A percentile compares a stretch with the other conserved stretches of the same genome.
These are phyloP conservation scores for Pythium scleroteichum DNA, from an alignment of 352 stramenopile species.

Conservation along the genomic window DNA sequence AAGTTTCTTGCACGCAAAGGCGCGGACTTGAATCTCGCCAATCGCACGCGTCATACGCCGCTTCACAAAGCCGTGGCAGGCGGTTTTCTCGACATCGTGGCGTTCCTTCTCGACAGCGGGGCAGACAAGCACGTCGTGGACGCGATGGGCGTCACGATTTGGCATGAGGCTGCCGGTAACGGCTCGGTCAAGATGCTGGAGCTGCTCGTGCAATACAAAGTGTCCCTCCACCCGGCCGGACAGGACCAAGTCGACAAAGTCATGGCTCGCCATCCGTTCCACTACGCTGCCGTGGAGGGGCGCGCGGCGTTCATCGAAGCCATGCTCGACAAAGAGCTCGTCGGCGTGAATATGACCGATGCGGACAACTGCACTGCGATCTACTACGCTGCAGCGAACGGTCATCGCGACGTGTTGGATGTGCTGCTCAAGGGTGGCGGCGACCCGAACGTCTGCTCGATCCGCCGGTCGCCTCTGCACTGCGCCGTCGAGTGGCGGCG, in stretches of 20 bases:
- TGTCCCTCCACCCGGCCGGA: conserved; percentile 42
- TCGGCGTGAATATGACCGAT: conserved; percentile 69
- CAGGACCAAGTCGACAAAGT: conserved; percentile 68
- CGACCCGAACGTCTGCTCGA: conserved; percentile 58
- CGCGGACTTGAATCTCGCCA: conserved; percentile 60
- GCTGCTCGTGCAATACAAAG: conserved; percentile 50
- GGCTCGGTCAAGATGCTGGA: conserved; percentile 59
- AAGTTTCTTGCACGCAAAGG: conserved; percentile 43
- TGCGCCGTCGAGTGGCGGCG: conserved; percentile 76
- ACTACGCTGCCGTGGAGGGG: conserved; percentile 78
- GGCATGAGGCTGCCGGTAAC: conserved; percentile 75
- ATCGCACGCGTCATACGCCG: conserved; percentile 62
- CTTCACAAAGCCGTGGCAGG: conserved; percentile 71
- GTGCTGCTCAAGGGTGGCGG: conserved; percentile 47
- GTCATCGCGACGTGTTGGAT: conserved; percentile 50
- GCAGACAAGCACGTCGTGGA: conserved; percentile 66
- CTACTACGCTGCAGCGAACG: conserved; percentile 77
- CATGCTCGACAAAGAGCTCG: conserved; percentile 54
- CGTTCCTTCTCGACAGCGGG: conserved; percentile 57
- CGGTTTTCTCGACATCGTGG: conserved; percentile 43
- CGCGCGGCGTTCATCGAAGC: conserved; percentile 53
- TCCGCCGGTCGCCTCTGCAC: conserved; percentile 68
- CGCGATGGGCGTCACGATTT: conserved; percentile 80
- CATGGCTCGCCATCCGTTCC: conserved; percentile 79
- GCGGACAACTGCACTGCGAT: conserved; percentile 63